Base-by-base conservation (phyloP, 2,329 filamentous ascomycete genomes). In the Macrophomina tecta region DNA sequence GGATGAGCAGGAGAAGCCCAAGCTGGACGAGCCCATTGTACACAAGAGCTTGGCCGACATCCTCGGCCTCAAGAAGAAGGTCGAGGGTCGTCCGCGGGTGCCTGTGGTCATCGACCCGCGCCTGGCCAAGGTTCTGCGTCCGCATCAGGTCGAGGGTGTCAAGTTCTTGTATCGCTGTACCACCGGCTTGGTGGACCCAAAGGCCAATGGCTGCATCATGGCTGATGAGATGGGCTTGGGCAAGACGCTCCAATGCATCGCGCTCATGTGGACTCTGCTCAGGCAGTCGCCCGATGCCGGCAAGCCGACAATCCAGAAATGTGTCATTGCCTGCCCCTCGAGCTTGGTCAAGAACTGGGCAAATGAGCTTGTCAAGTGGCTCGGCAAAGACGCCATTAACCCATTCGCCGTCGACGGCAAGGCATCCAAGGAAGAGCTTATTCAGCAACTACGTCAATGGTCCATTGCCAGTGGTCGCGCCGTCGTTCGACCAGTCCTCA, bases 201-300 rank as follows among this genome's bases (percentile, higher is more conserved):
- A 94, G 73, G 95, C 95, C 58, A 92, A 97, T 77, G 95, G 95
- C 2, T 99, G 95, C 80, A 99, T 99, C 77, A 99, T 99, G 95
- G 95, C 95, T 64, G 95, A 99, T 77, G 95, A 97, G 77, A 99
- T 99, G 95, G 95, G 95, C 72, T 82, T 99, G 36, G 95, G 95
- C 66, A 99, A 99, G 82, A 99, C 95, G 73, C 81, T 99, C 51
- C 95, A 99, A 82, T 99, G 95, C 79, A 99, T 99, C 74, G 88
- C 95, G 0, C 85, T 99, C 60, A 90, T 99, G 84, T 99, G 95
- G 95, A 99, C 95, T 1, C 81, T 99, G 1, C 82, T 99, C 16
- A 98, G 97, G 78, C 95, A 99, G 76, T 97, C 94, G 0, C 92
- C 95, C 0, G 93, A 97, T 48, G 93, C 94, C n/a, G 95, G 95